Percentiles rank a stretch among this genome's conserved stretches.
Conservation (phyloP, 2,329 filamentous ascomycete genomes). For the Neonectria neomacrospora region DNA sequence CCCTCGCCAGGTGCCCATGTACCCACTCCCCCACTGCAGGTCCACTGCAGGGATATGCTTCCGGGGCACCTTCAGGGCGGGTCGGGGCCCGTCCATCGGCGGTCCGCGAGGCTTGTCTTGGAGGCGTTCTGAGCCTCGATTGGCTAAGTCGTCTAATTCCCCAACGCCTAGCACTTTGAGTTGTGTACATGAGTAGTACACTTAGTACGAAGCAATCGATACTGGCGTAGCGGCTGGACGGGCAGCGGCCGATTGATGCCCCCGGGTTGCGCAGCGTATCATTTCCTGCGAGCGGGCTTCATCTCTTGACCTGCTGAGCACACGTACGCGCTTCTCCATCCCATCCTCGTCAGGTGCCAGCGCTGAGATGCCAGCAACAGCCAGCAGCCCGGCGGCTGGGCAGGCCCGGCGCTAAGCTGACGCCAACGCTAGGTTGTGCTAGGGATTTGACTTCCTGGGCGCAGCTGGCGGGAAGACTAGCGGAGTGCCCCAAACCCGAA, state of each 20-base stretch:
- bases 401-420: neutral
- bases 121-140: constrained; percentile 11
- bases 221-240: constrained; percentile 4
- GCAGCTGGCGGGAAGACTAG: neutral
- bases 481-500: constrained; percentile 2
- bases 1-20: constrained; percentile 2
- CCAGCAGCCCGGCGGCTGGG: neutral
- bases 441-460: neutral
- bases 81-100: constrained; percentile 2
- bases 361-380: neutral
- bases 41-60: constrained; percentile 14
- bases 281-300: neutral
- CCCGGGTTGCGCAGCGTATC: constrained; percentile 10
- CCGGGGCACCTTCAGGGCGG: constrained; percentile 31
- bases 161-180: neutral
- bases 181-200: neutral
- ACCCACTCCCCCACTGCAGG: constrained; percentile 33
- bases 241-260: constrained; percentile 11
- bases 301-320: neutral
- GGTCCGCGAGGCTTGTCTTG: constrained; percentile 27
- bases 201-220: neutral
- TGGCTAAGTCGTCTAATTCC: constrained; percentile 8
- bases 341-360: neutral
- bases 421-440: neutral
- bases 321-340: constrained; percentile 7